These are phyloP conservation scores for Oryza glaberrima DNA, from an alignment of 176 grass and related monocot species.

Conservation along the genomic window DNA sequence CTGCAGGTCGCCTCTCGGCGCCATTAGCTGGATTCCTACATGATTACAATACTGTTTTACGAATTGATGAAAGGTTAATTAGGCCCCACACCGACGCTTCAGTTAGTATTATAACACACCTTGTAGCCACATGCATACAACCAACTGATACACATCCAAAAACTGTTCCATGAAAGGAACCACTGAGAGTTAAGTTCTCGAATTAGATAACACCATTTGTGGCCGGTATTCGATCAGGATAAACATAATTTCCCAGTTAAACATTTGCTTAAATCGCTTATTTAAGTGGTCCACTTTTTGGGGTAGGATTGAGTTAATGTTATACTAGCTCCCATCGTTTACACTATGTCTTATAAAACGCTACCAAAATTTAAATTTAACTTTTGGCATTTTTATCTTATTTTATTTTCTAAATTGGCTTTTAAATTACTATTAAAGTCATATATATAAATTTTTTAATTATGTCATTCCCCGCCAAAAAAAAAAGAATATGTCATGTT, in stretches of 20 bases:
- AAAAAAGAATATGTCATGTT: too few relatives aligned
- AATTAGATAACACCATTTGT: neutral
- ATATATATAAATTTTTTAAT: too few relatives aligned
- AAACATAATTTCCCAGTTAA: neutral
- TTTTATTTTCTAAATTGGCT: too few relatives aligned
- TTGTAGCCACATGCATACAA: neutral
- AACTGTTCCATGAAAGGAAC: slow-evolving; percentile 14
- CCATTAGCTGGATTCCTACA: slow-evolving; percentile 24
- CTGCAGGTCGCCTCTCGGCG: neutral
- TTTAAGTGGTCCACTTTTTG: neutral
- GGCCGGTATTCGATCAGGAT: neutral
- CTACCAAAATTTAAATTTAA: too few relatives aligned
- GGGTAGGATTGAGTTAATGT: neutral
- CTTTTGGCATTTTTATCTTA: too few relatives aligned
- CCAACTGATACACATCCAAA: neutral
- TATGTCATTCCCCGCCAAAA: too few relatives aligned
- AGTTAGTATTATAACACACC: neutral
- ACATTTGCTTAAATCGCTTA: neutral
- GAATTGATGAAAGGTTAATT: slow-evolving; percentile 32
- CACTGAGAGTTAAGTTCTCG: neutral
- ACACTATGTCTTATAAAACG: too few relatives aligned
- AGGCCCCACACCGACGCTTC: neutral
- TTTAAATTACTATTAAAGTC: too few relatives aligned
- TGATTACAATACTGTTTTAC: neutral
- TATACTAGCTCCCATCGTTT: too few relatives aligned